These are phyloP conservation scores for Nakaseomyces uthaithaninus DNA, from an alignment of 1,139 yeast genomes.

Conservation along the genomic window DNA sequence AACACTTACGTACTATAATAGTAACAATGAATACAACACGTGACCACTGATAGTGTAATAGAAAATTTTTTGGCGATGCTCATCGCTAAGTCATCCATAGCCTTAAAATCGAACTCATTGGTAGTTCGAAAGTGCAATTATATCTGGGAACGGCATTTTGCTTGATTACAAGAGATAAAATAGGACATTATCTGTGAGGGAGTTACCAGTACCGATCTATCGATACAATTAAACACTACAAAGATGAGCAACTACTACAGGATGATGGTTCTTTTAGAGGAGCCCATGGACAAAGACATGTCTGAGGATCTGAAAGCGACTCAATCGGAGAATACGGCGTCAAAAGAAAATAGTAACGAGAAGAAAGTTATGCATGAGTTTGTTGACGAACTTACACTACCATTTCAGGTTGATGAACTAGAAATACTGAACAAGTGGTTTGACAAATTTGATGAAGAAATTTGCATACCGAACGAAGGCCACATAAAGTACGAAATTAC, in stretches of 20 bases:
- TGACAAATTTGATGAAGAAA: constrained; percentile 50
- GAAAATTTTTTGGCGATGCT: constrained; percentile 1
- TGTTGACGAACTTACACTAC: constrained; percentile 27
- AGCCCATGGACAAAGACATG: constrained; percentile 16
- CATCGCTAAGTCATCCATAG: neutral
- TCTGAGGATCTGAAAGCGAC: constrained; percentile 6
- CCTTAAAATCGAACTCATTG: too few relatives aligned
- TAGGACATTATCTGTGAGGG: too few relatives aligned
- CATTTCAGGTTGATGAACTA: constrained; percentile 42
- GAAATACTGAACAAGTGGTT: constrained; percentile 54
- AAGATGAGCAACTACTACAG: constrained; percentile 17
- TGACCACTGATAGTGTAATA: neutral
- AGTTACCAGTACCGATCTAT: too few relatives aligned
- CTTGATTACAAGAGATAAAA: too few relatives aligned
- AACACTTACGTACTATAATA: too few relatives aligned
- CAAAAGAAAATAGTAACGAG: constrained; percentile 11
- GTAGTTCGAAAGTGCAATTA: too few relatives aligned
- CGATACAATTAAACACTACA: too few relatives aligned
- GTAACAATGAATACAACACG: too few relatives aligned
- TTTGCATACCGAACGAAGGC: constrained; percentile 61
- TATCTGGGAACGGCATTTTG: too few relatives aligned
- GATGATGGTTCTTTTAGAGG: constrained; percentile 24
- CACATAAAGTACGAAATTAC: constrained; percentile 64
- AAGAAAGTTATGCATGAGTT: constrained; percentile 27
- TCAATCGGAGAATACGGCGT: constrained; percentile 7